Conservation (phyloP, 768 basidiomycete species). For the Lentinula sp. region DNA sequence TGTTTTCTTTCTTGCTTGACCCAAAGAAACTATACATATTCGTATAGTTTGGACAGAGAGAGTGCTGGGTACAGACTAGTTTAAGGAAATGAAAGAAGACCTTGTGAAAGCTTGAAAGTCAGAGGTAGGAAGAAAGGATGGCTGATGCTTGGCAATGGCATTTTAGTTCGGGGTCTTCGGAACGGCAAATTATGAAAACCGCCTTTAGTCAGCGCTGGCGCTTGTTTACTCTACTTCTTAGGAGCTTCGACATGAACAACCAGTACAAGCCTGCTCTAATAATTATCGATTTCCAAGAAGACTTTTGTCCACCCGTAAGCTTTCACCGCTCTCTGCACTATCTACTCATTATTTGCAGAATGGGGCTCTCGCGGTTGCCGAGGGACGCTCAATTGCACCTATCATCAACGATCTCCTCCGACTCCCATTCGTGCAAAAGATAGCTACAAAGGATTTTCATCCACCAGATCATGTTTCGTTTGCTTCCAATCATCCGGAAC, state of each 20-base stretch:
- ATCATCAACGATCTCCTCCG: conserved; percentile 52
- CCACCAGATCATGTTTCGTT: conserved; percentile 69
- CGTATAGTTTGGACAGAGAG: not conserved
- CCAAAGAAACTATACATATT: not conserved
- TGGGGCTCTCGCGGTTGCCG: conserved; percentile 67
- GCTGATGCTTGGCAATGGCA: no score
- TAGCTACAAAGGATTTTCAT: conserved; percentile 57
- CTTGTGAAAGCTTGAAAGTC: not conserved
- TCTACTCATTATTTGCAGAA: conserved; percentile 3
- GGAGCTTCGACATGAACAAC: not conserved
- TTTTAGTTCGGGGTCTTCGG: not conserved
- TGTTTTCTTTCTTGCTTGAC: not conserved
- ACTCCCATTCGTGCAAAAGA: conserved; percentile 42
- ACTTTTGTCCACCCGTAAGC: conserved; percentile 48
- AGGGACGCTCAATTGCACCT: conserved; percentile 51
- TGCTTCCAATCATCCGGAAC: conserved; percentile 28
- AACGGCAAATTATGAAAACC: not conserved
- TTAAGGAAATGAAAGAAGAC: not conserved
- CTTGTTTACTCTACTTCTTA: not conserved
- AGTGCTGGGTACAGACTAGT: not conserved
- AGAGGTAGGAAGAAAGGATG: not conserved
- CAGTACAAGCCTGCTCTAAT: conserved; percentile 46
- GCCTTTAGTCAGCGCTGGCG: not conserved
- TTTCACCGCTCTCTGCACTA: not conserved
- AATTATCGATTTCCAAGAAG: conserved; percentile 78